These are phyloP conservation scores for Blakeslea trispora DNA, from an alignment of 371 early-diverging fungal species.

Conservation along the genomic window DNA sequence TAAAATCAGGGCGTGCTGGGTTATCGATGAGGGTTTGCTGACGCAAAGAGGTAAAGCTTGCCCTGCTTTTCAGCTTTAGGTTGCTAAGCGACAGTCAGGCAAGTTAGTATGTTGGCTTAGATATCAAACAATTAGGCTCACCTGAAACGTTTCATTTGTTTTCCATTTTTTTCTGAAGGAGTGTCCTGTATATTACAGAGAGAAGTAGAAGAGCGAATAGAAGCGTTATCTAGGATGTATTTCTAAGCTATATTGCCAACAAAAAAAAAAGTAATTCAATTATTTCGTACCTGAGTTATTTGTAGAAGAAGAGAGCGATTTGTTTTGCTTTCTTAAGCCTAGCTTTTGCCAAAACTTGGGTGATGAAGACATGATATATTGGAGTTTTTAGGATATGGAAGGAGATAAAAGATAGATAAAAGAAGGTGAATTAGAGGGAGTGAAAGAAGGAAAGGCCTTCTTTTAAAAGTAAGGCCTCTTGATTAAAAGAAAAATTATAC, in stretches of 20 bases:
- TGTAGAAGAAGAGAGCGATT: slow-evolving; percentile 10
- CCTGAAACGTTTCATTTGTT: slow-evolving; percentile 29
- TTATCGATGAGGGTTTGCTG: background rate
- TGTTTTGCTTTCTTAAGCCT: slow-evolving; percentile 36
- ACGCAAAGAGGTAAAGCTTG: slow-evolving; percentile 19
- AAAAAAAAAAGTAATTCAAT: background rate
- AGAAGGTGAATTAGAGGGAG: background rate
- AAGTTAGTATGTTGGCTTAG: background rate
- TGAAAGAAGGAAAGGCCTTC: background rate
- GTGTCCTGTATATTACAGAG: slow-evolving; percentile 6
- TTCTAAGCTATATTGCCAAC: background rate
- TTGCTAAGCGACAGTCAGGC: slow-evolving; percentile 8
- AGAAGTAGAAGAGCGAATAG: slow-evolving; percentile 9
- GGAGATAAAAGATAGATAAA: slow-evolving; percentile 1
- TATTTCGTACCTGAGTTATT: slow-evolving; percentile 5
- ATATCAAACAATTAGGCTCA: background rate
- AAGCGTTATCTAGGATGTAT: slow-evolving; percentile 1
- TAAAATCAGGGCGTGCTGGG: slow-evolving; percentile 5
- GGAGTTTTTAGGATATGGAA: too few relatives aligned
- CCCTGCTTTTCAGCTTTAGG: slow-evolving; percentile 15
- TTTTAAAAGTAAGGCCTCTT: slow-evolving; percentile 1
- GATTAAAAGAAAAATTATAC: background rate
- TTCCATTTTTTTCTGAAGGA: slow-evolving; percentile 5
- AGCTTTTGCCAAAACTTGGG: slow-evolving; percentile 47
- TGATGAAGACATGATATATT: slow-evolving; percentile 18